Conservation (phyloP, 2,329 filamentous ascomycete genomes). For the Trichophyton rubrum region DNA sequence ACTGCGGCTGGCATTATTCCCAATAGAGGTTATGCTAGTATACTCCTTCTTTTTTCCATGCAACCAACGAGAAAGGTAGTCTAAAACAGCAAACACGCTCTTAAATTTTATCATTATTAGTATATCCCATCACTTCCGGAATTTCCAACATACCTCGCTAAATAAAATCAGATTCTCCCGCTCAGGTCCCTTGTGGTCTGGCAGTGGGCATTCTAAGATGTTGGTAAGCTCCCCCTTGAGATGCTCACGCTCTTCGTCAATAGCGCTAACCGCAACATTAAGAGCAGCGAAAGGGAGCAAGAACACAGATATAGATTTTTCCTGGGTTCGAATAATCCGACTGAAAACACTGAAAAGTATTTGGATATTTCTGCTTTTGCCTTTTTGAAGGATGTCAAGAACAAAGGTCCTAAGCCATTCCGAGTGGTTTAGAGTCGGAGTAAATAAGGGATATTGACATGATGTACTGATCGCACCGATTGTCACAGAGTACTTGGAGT, state of each 20-base stretch:
- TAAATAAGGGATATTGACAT: slow-evolving; percentile 67
- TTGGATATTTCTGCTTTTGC: slow-evolving; percentile 59
- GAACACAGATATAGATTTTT: slow-evolving; percentile 75
- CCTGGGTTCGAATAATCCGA: slow-evolving; percentile 72
- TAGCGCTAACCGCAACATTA: slow-evolving; percentile 67
- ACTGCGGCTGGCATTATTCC: slow-evolving; percentile 19
- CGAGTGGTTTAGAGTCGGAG: slow-evolving; percentile 53
- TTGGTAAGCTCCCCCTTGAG: slow-evolving; percentile 61
- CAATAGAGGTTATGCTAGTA: slow-evolving; percentile 21
- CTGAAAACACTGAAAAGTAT: slow-evolving; percentile 71
- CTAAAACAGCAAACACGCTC: slow-evolving; percentile 80
- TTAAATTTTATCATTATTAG: slow-evolving; percentile 25
- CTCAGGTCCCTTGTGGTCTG: slow-evolving; percentile 43
- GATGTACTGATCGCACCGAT: slow-evolving; percentile 43
- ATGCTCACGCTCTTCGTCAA: slow-evolving; percentile 49
- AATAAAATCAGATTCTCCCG: slow-evolving; percentile 69
- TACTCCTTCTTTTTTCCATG: slow-evolving; percentile 57
- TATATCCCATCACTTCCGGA: background rate
- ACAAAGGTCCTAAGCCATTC: slow-evolving; percentile 73
- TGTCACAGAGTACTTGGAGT: slow-evolving; percentile 66
- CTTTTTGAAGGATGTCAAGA: slow-evolving; percentile 67
- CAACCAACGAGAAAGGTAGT: slow-evolving; percentile 84
- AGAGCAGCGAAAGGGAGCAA: slow-evolving; percentile 76
- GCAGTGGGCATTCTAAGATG: slow-evolving; percentile 56
- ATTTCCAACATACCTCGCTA: slow-evolving; percentile 55